A percentile compares a stretch with the other conserved stretches of the same genome.
phyloP scores from a whole-genome alignment of 169 alveolate species.

The Babesia caballi region DNA sequence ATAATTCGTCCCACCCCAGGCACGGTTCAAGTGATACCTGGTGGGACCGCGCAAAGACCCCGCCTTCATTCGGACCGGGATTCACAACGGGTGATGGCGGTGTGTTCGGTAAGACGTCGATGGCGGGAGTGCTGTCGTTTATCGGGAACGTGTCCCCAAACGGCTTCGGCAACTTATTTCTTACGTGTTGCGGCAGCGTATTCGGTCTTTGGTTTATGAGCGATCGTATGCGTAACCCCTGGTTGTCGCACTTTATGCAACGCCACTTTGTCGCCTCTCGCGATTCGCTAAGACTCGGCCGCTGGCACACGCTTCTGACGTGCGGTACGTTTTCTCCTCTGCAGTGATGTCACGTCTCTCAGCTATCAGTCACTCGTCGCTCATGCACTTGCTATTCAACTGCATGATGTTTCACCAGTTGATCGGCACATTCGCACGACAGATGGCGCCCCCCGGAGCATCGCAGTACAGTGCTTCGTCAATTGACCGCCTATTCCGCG shows the following conservation, averaged over 20 bases:
- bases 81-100: neutral
- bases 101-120: neutral
- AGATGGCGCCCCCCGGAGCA: slow-evolving; percentile 17
- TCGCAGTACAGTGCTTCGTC: neutral
- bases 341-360: neutral
- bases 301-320: slow-evolving; percentile 72
- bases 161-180: slow-evolving; percentile 51
- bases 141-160: slow-evolving; percentile 18
- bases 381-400: slow-evolving; percentile 42
- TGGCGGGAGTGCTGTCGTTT: slow-evolving; percentile 6
- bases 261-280: slow-evolving; percentile 72
- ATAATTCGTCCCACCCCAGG: neutral
- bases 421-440: slow-evolving; percentile 25
- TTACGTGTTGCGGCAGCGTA: slow-evolving; percentile 62
- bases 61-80: neutral
- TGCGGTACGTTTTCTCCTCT: slow-evolving; percentile 55
- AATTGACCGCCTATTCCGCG: neutral
- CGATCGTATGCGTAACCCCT: slow-evolving; percentile 46
- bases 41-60: neutral
- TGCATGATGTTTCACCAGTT: slow-evolving; percentile 56
- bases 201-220: slow-evolving; percentile 68
- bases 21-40: neutral
- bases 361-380: slow-evolving; percentile 58
- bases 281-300: slow-evolving; percentile 48
- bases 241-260: slow-evolving; percentile 65